Evolutionary conservation across 2,329 filamentous ascomycete genomes (phyloP).

Genomic region (Byssothecium circinans): DNA sequence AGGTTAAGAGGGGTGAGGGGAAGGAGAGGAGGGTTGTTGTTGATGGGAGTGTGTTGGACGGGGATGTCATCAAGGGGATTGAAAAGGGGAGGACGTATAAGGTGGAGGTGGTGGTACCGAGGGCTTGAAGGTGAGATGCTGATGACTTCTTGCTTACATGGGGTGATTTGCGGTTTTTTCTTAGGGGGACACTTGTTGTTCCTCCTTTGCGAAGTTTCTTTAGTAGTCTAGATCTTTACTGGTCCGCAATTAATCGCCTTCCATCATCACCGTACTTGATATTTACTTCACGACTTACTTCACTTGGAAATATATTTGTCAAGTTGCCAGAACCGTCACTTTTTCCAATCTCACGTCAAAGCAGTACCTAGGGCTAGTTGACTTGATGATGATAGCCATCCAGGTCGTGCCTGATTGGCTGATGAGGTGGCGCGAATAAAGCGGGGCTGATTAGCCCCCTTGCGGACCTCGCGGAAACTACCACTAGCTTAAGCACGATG

Average conservation of each 20-base stretch:
- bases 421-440: not conserved
- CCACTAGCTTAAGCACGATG: too few relatives aligned
- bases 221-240: too few relatives aligned
- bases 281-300: too few relatives aligned
- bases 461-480: constrained; percentile 1
- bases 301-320: too few relatives aligned
- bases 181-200: not conserved
- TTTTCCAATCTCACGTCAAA: too few relatives aligned
- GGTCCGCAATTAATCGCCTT: too few relatives aligned
- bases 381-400: not conserved
- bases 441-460: not conserved
- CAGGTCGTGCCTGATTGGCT: not conserved
- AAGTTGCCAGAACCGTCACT: too few relatives aligned
- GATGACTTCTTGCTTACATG: too few relatives aligned
- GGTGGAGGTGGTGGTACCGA: constrained; percentile 46
- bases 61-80: constrained; percentile 48
- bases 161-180: not conserved
- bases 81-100: constrained; percentile 50
- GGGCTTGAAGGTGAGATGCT: not conserved
- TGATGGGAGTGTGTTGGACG: constrained; percentile 45
- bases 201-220: too few relatives aligned
- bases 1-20: constrained; percentile 49
- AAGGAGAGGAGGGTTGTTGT: constrained; percentile 46
- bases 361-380: too few relatives aligned
- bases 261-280: too few relatives aligned